Evolutionary conservation across 164 flowering plant genomes (phyloP).

Genomic region (Tetrastigma voinierianum): DNA sequence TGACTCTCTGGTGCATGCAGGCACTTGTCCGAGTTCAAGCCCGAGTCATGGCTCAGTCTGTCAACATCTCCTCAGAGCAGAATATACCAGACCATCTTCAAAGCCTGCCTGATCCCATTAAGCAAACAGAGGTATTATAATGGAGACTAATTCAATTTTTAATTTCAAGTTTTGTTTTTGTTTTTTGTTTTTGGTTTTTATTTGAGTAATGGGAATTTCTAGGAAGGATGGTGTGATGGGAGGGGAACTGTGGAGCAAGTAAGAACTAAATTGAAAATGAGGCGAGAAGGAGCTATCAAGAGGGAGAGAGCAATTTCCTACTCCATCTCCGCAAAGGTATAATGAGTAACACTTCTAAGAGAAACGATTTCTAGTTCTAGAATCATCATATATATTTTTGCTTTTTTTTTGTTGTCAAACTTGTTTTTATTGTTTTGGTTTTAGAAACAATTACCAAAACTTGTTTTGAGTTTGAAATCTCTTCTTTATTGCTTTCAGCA

Average conservation of each 20-base stretch:
- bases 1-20: constrained; percentile 71
- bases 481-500: too few species aligned
- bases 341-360: too few species aligned
- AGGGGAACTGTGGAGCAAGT: constrained; percentile 68
- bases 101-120: constrained; percentile 28
- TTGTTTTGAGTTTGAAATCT: too few species aligned
- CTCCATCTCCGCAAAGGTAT: constrained; percentile 71
- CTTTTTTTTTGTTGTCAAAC: too few species aligned
- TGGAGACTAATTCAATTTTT: neutral
- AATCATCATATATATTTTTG: too few species aligned
- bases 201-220: constrained; percentile 8
- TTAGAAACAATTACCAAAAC: too few species aligned
- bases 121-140: constrained; percentile 42
- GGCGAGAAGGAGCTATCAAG: constrained; percentile 73
- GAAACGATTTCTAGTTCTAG: too few species aligned
- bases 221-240: constrained; percentile 94
- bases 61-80: constrained; percentile 18
- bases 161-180: neutral
- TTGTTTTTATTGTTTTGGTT: too few species aligned
- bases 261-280: constrained; percentile 67
- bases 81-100: constrained; percentile 8
- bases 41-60: constrained; percentile 42
- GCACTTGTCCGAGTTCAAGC: constrained; percentile 68
- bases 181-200: neutral
- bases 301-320: constrained; percentile 91